Evolutionary conservation across 1,284 basidiomycete species (phyloP), one percentile per base, ranked within the genome.

Genomic region (Pseudozyma tsukubaensis): DNA sequence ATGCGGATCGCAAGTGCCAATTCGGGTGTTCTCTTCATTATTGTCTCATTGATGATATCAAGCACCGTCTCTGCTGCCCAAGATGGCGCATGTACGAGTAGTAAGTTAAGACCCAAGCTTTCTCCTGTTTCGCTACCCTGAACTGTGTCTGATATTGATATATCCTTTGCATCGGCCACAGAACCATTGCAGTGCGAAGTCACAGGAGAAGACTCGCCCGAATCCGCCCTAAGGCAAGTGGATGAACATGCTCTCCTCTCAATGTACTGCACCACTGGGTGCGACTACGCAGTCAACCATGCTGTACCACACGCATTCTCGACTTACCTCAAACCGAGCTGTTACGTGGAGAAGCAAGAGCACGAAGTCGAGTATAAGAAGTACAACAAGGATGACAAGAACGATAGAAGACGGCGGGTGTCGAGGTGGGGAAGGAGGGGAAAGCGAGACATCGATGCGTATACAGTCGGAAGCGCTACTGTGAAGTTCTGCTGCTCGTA

Each of bases 371-470:
- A 44, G 24, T 13, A 34, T 14, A 61, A 62, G 29, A 71, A 65
- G 54, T 64, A 42, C 50, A 49, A 50, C 53, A 67, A 67, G 58
- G 50, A 66, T 21, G 29, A 24, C 8, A 54, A 51, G 14, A 21
- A 48, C 11, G 24, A 39, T 7, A 18, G 35, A 34, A 39, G 51
- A n/a, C 8, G 18, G 21, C 21, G 50, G 9, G 21, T 24, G 9
- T 40, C 50, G 32, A 35, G 34, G 39, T 19, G 34, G n/a, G 3
- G 12, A 13, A 32, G 37, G 21, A 16, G 34, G 37, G 40, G 21
- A 32, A 53, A 14, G 39, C 50, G 69, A 21, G 71, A 73, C 19
- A 73, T 73, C 42, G 58, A 68, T 37, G 65, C 60, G 9, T 68
- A 64, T 34, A 69, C 64, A 0, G 51, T 73, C 0, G 54, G 43